phyloP scores from a whole-genome alignment of 2,329 filamentous ascomycete genomes.

The Biscogniauxia marginata region DNA sequence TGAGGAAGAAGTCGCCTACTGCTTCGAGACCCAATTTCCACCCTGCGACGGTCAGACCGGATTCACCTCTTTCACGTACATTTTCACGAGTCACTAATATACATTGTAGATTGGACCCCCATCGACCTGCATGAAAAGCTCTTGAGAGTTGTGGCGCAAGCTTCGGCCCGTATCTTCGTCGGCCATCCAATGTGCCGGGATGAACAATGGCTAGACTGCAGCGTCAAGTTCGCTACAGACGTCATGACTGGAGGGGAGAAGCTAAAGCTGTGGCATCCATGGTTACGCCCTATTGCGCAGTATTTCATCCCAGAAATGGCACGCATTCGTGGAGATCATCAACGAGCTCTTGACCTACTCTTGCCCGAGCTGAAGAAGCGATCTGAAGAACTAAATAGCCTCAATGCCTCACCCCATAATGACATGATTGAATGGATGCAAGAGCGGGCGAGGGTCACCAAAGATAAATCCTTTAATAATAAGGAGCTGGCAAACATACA shows the following conservation, averaged over 20 bases:
- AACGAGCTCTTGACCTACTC: conserved; percentile 23
- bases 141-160: conserved; percentile 28
- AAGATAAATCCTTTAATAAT: conserved; percentile 24
- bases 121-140: conserved; percentile 28
- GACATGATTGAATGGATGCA: conserved; percentile 33
- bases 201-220: conserved; percentile 29
- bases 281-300: conserved; percentile 26
- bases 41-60: conserved; percentile 22
- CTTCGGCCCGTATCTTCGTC: conserved; percentile 30
- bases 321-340: conserved; percentile 26
- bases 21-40: conserved; percentile 28
- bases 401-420: conserved; percentile 11
- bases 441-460: conserved; percentile 24
- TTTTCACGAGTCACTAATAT: conserved; percentile 3
- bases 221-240: conserved; percentile 27
- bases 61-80: neutral
- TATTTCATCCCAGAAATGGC: conserved; percentile 29
- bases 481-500: conserved; percentile 30
- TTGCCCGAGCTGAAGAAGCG: conserved; percentile 26
- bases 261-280: conserved; percentile 30
- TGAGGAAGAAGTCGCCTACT: conserved; percentile 24
- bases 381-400: conserved; percentile 6
- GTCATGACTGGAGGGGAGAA: conserved; percentile 30
- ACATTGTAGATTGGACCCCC: conserved; percentile 25
- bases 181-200: conserved; percentile 29